Base-by-base conservation (phyloP, 176 grass and related monocot species). In the Olyra latifolia region DNA sequence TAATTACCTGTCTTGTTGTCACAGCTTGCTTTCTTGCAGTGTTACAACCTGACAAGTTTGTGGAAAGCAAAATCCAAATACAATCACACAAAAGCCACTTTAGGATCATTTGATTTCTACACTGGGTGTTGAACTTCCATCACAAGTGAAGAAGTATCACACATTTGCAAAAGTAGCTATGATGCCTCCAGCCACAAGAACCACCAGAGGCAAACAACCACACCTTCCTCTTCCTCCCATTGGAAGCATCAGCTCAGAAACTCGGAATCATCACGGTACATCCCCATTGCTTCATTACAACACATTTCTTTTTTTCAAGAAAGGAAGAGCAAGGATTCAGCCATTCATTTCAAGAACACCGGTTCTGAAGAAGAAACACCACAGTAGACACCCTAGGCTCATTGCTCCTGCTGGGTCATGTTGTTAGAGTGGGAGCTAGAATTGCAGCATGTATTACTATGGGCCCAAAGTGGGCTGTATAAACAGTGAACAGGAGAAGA, bases 241-340 rank as follows among this genome's bases (percentile, higher is more conserved):
- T 10, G 14, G 35, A 58, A 75, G 72, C 72, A 58, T 58, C 53
- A 54, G 29, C 42, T 32, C 59, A 41, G 11, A 74, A 74, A 14
- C 64, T 67, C 23, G 39, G 19, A 57, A n/a, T 25, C 72, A 75
- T 75, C 72, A 74, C 24, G 71, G 20, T 20, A 74, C n/a, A 24
- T 15, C 50, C 35, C 10, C 32, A 74, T 74, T 74, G n/a, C 35
- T 57, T 25, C 52, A 8, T 57, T 23, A 19, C 20, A 74, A 74
- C 71, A 25, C n/a, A n/a, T n/a, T n/a, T n/a, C n/a, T n/a, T n/a
- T n/a, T n/a, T n/a, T n/a, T n/a, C n/a, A n/a, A n/a, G n/a, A n/a
- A n/a, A n/a, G n/a, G n/a, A n/a, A n/a, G n/a, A n/a, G n/a, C n/a
- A n/a, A n/a, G n/a, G n/a, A n/a, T n/a, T n/a, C n/a, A n/a, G n/a